Percentiles rank a stretch among this genome's conserved stretches.
Evolutionary conservation across 148 eudicot genomes (phyloP).

Genomic region (Amaranthus palmeri): DNA sequence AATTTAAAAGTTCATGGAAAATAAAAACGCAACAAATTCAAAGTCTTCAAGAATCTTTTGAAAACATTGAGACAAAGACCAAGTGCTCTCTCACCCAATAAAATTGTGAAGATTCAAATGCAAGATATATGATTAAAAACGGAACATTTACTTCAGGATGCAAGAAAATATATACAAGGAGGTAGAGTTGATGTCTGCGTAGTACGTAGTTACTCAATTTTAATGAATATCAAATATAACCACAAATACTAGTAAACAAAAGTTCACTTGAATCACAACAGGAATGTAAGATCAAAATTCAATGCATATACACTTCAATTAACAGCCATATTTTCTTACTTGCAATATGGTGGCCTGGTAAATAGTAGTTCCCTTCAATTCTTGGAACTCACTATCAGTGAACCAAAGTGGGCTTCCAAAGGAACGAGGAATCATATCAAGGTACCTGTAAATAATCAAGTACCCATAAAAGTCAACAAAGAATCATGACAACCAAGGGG

Average conservation of each 20-base stretch:
- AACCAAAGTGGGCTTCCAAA: conserved; percentile 92
- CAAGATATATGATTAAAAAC: not conserved
- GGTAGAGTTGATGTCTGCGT: not conserved
- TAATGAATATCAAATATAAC: not conserved
- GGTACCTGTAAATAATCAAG: conserved; percentile 41
- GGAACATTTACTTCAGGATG: not conserved
- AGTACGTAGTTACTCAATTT: not conserved
- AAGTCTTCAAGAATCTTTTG: not conserved
- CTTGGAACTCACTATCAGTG: conserved; percentile 70
- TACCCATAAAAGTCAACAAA: not conserved
- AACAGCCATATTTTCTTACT: conserved; percentile 34
- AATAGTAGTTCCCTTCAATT: conserved; percentile 76
- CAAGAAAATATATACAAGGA: not conserved
- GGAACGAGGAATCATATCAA: conserved; percentile 80
- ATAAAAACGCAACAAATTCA: not conserved
- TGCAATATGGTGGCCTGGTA: conserved; percentile 68
- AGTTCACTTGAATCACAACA: not conserved
- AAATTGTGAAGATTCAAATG: not conserved
- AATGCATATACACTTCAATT: not conserved
- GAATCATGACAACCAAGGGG: not conserved
- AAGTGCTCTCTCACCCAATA: not conserved
- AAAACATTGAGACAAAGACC: not conserved
- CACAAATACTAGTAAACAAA: not conserved
- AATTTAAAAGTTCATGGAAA: not conserved
- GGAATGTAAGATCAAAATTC: not conserved